Conservation (phyloP, 305 asterid species). For the Rubia peregrina region DNA sequence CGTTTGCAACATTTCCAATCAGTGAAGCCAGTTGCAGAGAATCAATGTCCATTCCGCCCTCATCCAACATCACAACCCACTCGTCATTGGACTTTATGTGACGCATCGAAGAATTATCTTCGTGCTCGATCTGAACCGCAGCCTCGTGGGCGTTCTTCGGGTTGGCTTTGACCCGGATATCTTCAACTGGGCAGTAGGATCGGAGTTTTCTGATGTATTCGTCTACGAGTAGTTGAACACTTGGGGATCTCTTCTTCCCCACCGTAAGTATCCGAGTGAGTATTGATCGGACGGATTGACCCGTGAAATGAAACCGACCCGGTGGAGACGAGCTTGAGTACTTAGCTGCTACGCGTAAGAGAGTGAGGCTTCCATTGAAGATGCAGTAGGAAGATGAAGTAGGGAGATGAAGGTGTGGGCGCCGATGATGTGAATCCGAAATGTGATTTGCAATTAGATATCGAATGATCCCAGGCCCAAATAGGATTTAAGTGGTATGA, state of each 20-base stretch:
- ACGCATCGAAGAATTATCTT: constrained; percentile 49
- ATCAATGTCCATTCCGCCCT: constrained; percentile 47
- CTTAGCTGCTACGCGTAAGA: neutral
- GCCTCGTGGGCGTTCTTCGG: constrained; percentile 74
- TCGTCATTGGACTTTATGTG: constrained; percentile 53
- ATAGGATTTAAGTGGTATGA: too few relatives aligned
- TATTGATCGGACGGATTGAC: constrained; percentile 38
- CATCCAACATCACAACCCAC: constrained; percentile 86
- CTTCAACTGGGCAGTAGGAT: constrained; percentile 62
- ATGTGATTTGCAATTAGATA: neutral
- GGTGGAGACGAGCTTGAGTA: constrained; percentile 6
- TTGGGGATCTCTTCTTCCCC: constrained; percentile 74
- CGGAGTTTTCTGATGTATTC: constrained; percentile 62
- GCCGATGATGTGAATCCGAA: neutral
- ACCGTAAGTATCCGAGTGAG: constrained; percentile 78
- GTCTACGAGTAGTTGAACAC: constrained; percentile 69
- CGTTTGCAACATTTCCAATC: constrained; percentile 62
- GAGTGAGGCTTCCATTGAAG: constrained; percentile 12
- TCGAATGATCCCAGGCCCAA: neutral
- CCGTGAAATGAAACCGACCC: constrained; percentile 11
- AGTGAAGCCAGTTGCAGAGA: constrained; percentile 75
- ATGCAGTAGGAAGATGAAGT: too few relatives aligned
- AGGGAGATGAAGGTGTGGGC: neutral
- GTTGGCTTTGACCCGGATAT: constrained; percentile 69
- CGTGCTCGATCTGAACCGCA: constrained; percentile 70